Base-by-base conservation (phyloP, 108 stramenopile species). In the Discostella stelligeroides region DNA sequence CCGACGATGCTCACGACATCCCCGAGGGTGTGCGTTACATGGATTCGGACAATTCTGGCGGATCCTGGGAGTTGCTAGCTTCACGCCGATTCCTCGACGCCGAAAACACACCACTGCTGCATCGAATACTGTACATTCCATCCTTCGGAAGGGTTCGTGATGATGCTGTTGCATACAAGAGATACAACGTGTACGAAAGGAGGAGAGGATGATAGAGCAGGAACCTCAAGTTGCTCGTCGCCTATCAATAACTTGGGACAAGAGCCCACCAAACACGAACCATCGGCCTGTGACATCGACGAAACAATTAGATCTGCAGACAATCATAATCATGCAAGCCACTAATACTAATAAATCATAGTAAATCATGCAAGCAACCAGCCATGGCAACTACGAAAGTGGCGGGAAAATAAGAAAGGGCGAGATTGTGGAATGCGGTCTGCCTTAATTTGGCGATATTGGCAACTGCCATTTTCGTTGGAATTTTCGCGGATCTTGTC, bases 11-110 rank as follows among this genome's bases (percentile, higher is more conserved):
- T 11, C 18, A 18, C 7, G 59, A 73, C 46, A 39, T 39, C 4
- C 63, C 77, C 17, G 82, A 82, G 42, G 65, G 66, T 38, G n/a
- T 75, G 24, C 72, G 63, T 47, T 75, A 82, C 42, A 82, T 82
- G 78, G 48, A 55, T 12, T 38, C 47, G 18, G 82, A 82, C 57
- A 6, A 43, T 11, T 57, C 68, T 0, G 59, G 28, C 9, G 78
- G 68, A 28, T 53, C 59, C 14, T 82, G 81, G 81, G 47, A 18
- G 4, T 38, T 14, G 34, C 8, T 82, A 15, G 65, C 65, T 8
- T 65, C 70, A 12, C 58, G 43, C 48, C 46, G 56, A 7, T 78
- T 72, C 65, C 65, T 82, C 2, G 57, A 78, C 53, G 64, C 66
- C 7, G 71, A 63, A n/a, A 25, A 23, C 29, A 82, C 81, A 25